A percentile compares a stretch with the other conserved stretches of the same genome.
Evolutionary conservation across 345 rosid genomes (phyloP).

Genomic region (Ailanthus altissimus): DNA sequence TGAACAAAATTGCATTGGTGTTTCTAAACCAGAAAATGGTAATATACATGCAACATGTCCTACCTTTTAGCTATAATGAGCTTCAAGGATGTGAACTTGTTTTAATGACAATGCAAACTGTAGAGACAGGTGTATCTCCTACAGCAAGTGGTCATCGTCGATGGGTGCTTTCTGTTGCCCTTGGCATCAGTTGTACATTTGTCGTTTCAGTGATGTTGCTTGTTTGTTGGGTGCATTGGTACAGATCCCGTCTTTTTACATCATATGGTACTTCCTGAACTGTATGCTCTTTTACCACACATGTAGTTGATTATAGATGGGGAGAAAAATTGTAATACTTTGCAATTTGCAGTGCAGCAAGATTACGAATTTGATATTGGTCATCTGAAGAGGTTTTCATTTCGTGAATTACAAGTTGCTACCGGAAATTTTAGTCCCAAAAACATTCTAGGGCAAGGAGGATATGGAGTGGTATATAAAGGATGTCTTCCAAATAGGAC

Average conservation of each 20-base stretch:
- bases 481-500: constrained; percentile 80
- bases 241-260: constrained; percentile 56
- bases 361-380: constrained; percentile 87
- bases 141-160: constrained; percentile 41
- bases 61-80: not conserved
- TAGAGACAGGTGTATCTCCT: constrained; percentile 50
- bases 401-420: constrained; percentile 78
- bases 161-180: constrained; percentile 66
- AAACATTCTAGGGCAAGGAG: constrained; percentile 91
- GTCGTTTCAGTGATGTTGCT: constrained; percentile 65
- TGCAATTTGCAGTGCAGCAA: constrained; percentile 66
- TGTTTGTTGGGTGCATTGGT: constrained; percentile 79
- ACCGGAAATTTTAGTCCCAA: constrained; percentile 73
- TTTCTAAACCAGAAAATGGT: constrained; percentile 62
- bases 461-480: constrained; percentile 92
- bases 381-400: constrained; percentile 80
- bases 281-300: not conserved
- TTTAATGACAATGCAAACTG: constrained; percentile 14
- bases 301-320: not conserved
- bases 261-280: constrained; percentile 56
- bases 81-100: constrained; percentile 7
- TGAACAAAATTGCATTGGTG: constrained; percentile 50
- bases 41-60: constrained; percentile 24
- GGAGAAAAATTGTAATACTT: constrained; percentile 14
- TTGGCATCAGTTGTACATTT: constrained; percentile 66